Evolutionary conservation across 805 yeast species (phyloP), one percentile per base, ranked within the genome.

Genomic region (Kuraishia capsulata): DNA sequence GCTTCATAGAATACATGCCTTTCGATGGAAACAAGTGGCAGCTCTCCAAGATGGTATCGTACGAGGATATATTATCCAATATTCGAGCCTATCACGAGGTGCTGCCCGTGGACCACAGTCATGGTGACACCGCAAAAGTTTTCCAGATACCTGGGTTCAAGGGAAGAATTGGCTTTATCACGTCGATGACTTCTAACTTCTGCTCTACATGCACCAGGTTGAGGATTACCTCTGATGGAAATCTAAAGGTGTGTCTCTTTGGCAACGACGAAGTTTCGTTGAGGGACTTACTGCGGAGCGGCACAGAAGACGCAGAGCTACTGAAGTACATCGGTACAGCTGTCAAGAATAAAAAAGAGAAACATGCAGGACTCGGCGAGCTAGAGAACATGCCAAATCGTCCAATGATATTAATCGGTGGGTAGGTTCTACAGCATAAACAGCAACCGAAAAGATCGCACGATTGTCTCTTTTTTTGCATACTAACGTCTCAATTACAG

Each of bases 1-100:
- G 78, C 39, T 73, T 73, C 46, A 73, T 73, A 31, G 79, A 73
- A 46, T 73, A 71, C 50, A 73, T 73, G 79, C 79, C 79, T 4
- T 73, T 73, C 47, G 71, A 61, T 42, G 79, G 79, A 2, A 73
- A 73, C 50, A 67, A 65, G 44, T 73, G 78, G 78, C 57, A 66
- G 13, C 46, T 55, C 29, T 44, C 51, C 5, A 73, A 73, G 44
- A 58, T 73, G 62, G 59, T 71, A 31, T 50, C 67, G 5, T 72
- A 62, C 46, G 49, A 65, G 32, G 73, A 70, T 40, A 71, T 72
- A 42, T 46, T 66, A 17, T 47, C 48, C 11, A 48, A 49, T 13
- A 63, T 72, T 17, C 42, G 42, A 25, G 46, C 48, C 29, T 57
- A 63, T 47, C 64, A 66, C 4, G 42, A 37, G 3, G 47, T 59